phyloP scores from a whole-genome alignment of 441 rosid species.

The Monsonia emarginata region DNA sequence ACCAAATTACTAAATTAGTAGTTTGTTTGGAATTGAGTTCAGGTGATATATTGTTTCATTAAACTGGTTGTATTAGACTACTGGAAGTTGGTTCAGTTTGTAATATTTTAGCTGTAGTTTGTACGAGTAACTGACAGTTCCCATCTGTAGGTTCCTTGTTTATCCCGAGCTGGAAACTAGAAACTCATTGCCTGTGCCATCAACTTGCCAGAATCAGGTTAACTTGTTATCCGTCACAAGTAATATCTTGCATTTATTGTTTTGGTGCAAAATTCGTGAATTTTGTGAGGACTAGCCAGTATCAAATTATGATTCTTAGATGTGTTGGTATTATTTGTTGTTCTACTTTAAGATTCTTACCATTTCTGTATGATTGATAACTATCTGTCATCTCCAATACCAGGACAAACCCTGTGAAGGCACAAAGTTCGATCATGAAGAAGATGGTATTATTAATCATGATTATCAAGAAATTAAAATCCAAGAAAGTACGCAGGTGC shows the following conservation, averaged over 20 bases:
- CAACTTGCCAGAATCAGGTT: constrained; percentile 87
- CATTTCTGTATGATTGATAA: constrained; percentile 4
- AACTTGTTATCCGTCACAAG: constrained; percentile 7
- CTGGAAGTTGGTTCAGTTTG: neutral
- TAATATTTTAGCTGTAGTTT: constrained; percentile 1
- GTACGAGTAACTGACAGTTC: constrained; percentile 13
- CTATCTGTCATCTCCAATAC: constrained; percentile 18
- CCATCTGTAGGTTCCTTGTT: constrained; percentile 56
- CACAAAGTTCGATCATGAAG: constrained; percentile 53
- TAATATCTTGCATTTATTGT: neutral
- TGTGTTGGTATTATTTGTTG: neutral
- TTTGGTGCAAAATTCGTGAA: neutral
- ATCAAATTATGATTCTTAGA: neutral
- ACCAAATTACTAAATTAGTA: neutral
- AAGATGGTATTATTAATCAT: constrained; percentile 58
- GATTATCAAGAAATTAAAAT: constrained; percentile 95
- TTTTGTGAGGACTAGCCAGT: neutral
- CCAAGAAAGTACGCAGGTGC: constrained; percentile 83
- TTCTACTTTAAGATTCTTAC: constrained; percentile 1
- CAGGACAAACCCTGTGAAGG: constrained; percentile 78
- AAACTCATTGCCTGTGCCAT: constrained; percentile 65
- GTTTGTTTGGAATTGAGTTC: neutral
- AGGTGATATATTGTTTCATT: neutral
- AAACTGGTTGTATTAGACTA: neutral
- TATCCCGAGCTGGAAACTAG: constrained; percentile 87